Percentiles rank a stretch among this genome's conserved stretches.
Conservation (phyloP, 176 grass and related monocot species). For the Musa beccarii region DNA sequence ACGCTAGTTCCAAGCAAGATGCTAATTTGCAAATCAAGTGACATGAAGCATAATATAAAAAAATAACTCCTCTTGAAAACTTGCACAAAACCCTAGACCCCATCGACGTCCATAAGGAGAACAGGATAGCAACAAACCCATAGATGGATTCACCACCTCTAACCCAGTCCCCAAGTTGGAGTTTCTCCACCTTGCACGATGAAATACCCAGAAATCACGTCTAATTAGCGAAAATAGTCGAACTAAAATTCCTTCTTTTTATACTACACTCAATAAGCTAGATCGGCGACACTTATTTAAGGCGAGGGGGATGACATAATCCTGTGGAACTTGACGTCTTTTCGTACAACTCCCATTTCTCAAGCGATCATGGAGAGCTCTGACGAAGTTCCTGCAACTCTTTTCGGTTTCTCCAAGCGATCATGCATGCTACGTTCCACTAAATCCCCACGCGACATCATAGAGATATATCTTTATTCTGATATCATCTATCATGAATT, state of each 20-base stretch:
- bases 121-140: slow-evolving; percentile 36
- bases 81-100: no score
- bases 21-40: neutral
- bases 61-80: no score
- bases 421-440: no score
- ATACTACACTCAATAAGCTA: neutral
- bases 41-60: no score
- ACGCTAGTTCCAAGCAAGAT: neutral
- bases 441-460: no score
- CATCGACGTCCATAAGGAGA: no score
- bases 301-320: slow-evolving; percentile 50
- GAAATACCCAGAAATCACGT: slow-evolving; percentile 47
- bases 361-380: no score
- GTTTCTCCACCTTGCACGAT: slow-evolving; percentile 97
- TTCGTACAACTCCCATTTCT: no score
- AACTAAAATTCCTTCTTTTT: neutral
- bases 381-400: no score
- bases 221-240: neutral
- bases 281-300: neutral
- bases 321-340: slow-evolving; percentile 87
- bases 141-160: slow-evolving; percentile 97
- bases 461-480: no score
- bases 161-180: slow-evolving; percentile 88
- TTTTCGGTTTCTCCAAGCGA: no score
- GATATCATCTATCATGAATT: no score